These are phyloP conservation scores for Amauroascus niger DNA, from an alignment of 2,329 filamentous ascomycete species.

Conservation along the genomic window DNA sequence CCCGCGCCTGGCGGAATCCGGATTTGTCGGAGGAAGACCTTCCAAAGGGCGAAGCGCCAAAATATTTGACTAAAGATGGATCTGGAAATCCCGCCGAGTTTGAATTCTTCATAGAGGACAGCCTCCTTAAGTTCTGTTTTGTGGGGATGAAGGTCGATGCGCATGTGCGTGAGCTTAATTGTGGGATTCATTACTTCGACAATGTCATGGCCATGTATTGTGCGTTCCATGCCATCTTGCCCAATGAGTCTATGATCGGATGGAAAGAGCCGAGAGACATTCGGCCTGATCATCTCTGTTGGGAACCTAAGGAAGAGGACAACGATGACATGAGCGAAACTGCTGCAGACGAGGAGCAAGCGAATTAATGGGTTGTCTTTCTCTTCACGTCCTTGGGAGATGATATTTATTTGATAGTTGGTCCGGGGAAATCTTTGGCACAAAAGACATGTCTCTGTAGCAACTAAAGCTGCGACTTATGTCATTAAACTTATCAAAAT, in stretches of 20 bases:
- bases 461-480: not conserved
- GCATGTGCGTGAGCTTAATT: slow-evolving; percentile 47
- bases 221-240: slow-evolving; percentile 55
- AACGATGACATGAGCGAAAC: slow-evolving; percentile 8
- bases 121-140: slow-evolving; percentile 48
- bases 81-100: slow-evolving; percentile 32
- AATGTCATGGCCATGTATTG: slow-evolving; percentile 47
- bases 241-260: slow-evolving; percentile 58
- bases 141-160: slow-evolving; percentile 56
- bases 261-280: slow-evolving; percentile 50
- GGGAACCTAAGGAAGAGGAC: slow-evolving; percentile 8
- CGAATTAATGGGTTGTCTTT: not conserved
- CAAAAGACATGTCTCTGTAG: not conserved
- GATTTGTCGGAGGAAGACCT: slow-evolving; percentile 32
- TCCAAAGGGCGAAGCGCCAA: slow-evolving; percentile 24
- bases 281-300: slow-evolving; percentile 16
- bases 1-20: slow-evolving; percentile 42
- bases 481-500: not conserved
- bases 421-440: not conserved
- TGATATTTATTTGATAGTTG: not conserved
- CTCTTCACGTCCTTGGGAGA: too few relatives aligned
- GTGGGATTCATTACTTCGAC: slow-evolving; percentile 57
- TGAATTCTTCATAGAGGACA: slow-evolving; percentile 60
- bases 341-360: not conserved
- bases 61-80: slow-evolving; percentile 20